Evolutionary conservation across 768 basidiomycete genomes (phyloP).

Genomic region (Russula sp.): DNA sequence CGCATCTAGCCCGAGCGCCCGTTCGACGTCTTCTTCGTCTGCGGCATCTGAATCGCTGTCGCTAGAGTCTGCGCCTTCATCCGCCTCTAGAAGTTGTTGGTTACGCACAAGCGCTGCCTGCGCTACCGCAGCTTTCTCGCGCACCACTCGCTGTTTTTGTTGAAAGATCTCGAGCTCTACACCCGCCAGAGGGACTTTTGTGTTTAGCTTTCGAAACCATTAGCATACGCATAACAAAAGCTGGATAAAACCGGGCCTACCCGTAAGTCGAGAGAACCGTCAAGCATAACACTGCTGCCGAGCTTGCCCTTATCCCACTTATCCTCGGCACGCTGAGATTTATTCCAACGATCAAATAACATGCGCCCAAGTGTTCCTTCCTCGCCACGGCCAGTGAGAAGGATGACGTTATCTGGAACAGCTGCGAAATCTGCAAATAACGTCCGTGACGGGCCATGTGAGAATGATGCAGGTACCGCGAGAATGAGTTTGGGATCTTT

Average conservation of each 20-base stretch:
- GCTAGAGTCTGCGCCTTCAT: conserved; percentile 81
- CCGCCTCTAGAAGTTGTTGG: conserved; percentile 89
- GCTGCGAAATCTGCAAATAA: conserved; percentile 86
- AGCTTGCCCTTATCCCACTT: conserved; percentile 91
- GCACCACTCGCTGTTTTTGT: conserved; percentile 67
- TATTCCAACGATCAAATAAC: conserved; percentile 86
- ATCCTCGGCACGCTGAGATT: conserved; percentile 69
- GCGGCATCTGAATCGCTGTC: conserved; percentile 68
- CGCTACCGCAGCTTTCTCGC: conserved; percentile 83
- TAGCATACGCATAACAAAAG: conserved; percentile 11
- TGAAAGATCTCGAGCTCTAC: conserved; percentile 80
- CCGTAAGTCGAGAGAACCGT: conserved; percentile 62
- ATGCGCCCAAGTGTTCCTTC: conserved; percentile 75
- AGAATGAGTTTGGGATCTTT: conserved; percentile 91
- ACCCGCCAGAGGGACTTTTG: conserved; percentile 87
- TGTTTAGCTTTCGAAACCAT: conserved; percentile 58
- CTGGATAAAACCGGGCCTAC: conserved; percentile 41
- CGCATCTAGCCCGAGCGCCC: conserved; percentile 49
- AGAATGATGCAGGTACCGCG: conserved; percentile 88
- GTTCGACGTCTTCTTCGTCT: conserved; percentile 60
- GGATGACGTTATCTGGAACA: conserved; percentile 78
- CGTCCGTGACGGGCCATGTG: conserved; percentile 85
- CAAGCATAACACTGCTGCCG: conserved; percentile 81
- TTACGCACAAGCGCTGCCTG: conserved; percentile 80
- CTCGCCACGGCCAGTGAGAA: conserved; percentile 78